phyloP scores from a whole-genome alignment of 148 eudicot species.

The Diospyros lotus region DNA sequence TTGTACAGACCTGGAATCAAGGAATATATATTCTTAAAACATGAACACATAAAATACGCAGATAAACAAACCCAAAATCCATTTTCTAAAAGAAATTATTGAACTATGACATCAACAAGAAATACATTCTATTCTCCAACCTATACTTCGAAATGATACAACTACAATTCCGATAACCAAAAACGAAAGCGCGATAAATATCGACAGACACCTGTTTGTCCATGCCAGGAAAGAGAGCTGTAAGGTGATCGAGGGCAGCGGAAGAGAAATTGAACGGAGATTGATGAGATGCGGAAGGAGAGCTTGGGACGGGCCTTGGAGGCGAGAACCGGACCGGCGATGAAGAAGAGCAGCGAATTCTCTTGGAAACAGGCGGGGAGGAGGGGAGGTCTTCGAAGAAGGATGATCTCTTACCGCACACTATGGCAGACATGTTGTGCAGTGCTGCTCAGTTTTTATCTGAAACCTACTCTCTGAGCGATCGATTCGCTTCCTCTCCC shows the following conservation, averaged over 20 bases:
- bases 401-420: slow-evolving; percentile 89
- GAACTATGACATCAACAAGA: neutral
- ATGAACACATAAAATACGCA: too few species aligned
- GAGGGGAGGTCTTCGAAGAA: slow-evolving; percentile 71
- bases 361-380: slow-evolving; percentile 45
- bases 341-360: slow-evolving; percentile 51
- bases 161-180: neutral
- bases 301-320: slow-evolving; percentile 20
- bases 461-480: slow-evolving; percentile 13
- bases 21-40: too few species aligned
- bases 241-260: slow-evolving; percentile 45
- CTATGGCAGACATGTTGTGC: slow-evolving; percentile 74
- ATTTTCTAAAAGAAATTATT: neutral
- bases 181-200: neutral
- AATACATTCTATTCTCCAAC: neutral
- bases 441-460: slow-evolving; percentile 8
- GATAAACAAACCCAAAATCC: neutral
- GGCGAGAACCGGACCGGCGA: slow-evolving; percentile 55
- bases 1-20: too few species aligned
- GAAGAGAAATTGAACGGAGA: slow-evolving; percentile 8
- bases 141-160: neutral
- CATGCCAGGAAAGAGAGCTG: slow-evolving; percentile 63
- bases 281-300: slow-evolving; percentile 11
- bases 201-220: slow-evolving; percentile 50
- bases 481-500: slow-evolving; percentile 18